A percentile compares a stretch with the other conserved stretches of the same genome.
phyloP scores from a whole-genome alignment of 164 flowering plant species.

The Aristolochia fimbriata region DNA sequence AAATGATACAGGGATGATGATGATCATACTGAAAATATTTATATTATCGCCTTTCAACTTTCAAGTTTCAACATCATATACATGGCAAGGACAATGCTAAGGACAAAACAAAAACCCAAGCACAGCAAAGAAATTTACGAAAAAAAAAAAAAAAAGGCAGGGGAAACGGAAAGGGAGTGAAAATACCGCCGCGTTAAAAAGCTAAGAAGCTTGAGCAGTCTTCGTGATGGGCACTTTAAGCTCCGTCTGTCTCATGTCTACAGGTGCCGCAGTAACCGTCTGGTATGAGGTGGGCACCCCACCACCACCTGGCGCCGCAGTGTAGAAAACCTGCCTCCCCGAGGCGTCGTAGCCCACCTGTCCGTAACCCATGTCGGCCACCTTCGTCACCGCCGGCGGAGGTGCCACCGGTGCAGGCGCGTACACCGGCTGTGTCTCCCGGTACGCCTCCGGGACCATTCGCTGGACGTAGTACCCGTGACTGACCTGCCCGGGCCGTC shows the following conservation, averaged over 20 bases:
- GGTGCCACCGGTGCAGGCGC: slow-evolving; percentile 15
- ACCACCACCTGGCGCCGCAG: slow-evolving; percentile 27
- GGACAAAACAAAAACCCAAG: no score
- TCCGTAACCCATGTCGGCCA: slow-evolving; percentile 13
- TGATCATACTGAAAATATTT: no score
- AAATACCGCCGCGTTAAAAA: no score
- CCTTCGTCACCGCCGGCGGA: slow-evolving; percentile 4
- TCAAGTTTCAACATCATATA: no score
- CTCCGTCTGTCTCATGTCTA: slow-evolving; percentile 20
- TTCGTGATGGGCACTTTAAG: slow-evolving; percentile 26
- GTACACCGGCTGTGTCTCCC: slow-evolving; percentile 31
- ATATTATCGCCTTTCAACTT: no score
- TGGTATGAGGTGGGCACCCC: slow-evolving; percentile 23
- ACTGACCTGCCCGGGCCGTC: slow-evolving; percentile 28
- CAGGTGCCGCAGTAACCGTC: slow-evolving; percentile 18
- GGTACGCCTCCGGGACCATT: slow-evolving; percentile 31
- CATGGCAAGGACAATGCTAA: no score
- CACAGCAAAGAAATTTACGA: no score
- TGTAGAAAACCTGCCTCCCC: slow-evolving; percentile 63
- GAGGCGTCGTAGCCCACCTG: slow-evolving; percentile 55
- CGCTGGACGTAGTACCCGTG: slow-evolving; percentile 54
- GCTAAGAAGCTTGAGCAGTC: slow-evolving; percentile 21
- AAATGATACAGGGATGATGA: no score
- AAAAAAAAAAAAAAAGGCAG: no score
- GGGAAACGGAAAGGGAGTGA: no score